These are phyloP conservation scores for Oidiodendron maius DNA, from an alignment of 495 filamentous ascomycete species.

Conservation along the genomic window DNA sequence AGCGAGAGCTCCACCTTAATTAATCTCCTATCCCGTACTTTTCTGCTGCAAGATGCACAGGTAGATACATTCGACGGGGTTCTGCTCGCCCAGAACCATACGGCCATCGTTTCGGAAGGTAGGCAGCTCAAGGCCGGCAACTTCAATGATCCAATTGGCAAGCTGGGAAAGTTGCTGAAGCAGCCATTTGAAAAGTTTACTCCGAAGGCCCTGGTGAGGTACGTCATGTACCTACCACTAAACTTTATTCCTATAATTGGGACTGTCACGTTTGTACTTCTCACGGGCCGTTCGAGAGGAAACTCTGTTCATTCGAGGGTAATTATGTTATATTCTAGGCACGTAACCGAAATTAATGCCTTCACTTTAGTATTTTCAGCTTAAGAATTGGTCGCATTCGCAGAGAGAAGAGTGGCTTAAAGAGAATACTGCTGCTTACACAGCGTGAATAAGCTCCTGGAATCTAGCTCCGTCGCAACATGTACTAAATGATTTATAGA, in stretches of 20 bases:
- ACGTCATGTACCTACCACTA: conserved; percentile 73
- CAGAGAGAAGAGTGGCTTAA: conserved; percentile 60
- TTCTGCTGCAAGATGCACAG: conserved; percentile 71
- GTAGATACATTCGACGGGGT: conserved; percentile 90
- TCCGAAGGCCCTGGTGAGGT: conserved; percentile 58
- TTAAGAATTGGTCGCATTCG: conserved; percentile 68
- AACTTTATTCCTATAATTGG: conserved; percentile 89
- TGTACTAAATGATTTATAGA: conserved; percentile 35
- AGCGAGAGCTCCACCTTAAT: conserved; percentile 78
- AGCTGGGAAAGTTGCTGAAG: conserved; percentile 68
- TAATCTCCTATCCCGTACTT: conserved; percentile 64
- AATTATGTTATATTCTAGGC: background rate
- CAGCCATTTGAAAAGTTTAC: conserved; percentile 63
- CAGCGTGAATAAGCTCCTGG: conserved; percentile 55
- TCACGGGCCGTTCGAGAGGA: conserved; percentile 55
- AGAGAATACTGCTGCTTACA: conserved; percentile 60
- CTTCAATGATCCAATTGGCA: conserved; percentile 49
- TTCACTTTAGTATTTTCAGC: conserved; percentile 65
- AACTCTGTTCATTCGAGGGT: conserved; percentile 29
- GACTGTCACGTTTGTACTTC: conserved; percentile 67
- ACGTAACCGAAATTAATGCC: conserved; percentile 1
- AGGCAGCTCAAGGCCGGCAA: conserved; percentile 59
- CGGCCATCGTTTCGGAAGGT: conserved; percentile 58
- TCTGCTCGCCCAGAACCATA: conserved; percentile 50
- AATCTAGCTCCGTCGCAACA: no score